Evolutionary conservation across 306 rosid species (phyloP).

Genomic region (Crataegus laevigata): DNA sequence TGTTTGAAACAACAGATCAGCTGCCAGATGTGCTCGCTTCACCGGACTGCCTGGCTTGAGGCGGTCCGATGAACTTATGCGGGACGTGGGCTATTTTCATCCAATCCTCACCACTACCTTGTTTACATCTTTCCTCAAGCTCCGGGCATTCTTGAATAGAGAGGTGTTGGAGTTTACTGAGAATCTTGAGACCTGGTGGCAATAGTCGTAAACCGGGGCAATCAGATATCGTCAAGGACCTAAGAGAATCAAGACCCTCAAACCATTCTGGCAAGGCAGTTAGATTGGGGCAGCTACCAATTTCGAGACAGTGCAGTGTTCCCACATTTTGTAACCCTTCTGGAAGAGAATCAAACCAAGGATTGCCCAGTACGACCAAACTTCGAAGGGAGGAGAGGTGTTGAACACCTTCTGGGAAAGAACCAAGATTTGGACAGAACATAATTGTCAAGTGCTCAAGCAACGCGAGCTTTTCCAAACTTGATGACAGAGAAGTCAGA

Average conservation of each 20-base stretch:
- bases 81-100: slow-evolving; percentile 6
- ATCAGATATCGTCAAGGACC: background rate
- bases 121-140: background rate
- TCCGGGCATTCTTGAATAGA: background rate
- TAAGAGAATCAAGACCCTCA: background rate
- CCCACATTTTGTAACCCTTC: background rate
- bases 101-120: slow-evolving; percentile 1
- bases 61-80: background rate
- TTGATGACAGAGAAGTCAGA: background rate
- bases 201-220: background rate
- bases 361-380: background rate
- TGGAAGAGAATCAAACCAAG: slow-evolving; percentile 2
- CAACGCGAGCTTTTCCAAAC: background rate
- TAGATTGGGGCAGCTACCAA: background rate
- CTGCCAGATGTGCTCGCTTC: background rate
- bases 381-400: background rate
- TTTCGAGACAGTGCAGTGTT: background rate
- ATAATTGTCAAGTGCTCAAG: slow-evolving; percentile 13
- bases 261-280: slow-evolving; percentile 6
- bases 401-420: background rate
- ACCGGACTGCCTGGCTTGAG: background rate
- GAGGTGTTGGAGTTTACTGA: slow-evolving; percentile 5
- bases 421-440: background rate
- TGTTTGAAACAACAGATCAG: background rate
- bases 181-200: background rate